A percentile compares a stretch with the other conserved stretches of the same genome.
Conservation (phyloP, 192 early-diverging fungal genomes). For the Spinellus fusiger region DNA sequence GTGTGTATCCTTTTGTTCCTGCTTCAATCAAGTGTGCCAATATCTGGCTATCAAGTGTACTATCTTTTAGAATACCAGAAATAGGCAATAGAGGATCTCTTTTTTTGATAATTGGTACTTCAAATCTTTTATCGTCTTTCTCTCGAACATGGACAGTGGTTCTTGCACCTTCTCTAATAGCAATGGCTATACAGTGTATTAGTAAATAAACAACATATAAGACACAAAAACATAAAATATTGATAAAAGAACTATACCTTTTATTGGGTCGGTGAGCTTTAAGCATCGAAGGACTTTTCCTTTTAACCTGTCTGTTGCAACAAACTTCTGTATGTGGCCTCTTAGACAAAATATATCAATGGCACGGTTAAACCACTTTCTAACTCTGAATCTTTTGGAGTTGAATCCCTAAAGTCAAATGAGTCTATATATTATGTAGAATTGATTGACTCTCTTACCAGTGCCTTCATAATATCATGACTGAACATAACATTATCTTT, state of each 20-base stretch:
- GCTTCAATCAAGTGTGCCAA: neutral
- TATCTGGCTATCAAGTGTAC: neutral
- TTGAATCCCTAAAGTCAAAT: conserved; percentile 10
- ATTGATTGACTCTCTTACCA: neutral
- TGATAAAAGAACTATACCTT: neutral
- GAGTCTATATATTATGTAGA: neutral
- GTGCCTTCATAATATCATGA: conserved; percentile 5
- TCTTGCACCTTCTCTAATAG: too few species aligned
- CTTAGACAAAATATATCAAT: conserved; percentile 1
- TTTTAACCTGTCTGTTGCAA: neutral
- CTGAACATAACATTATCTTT: conserved; percentile 1
- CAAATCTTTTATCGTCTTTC: neutral
- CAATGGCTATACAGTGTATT: neutral
- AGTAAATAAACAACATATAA: neutral
- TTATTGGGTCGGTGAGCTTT: neutral
- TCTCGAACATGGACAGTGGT: neutral
- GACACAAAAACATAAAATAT: neutral
- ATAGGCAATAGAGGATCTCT: neutral
- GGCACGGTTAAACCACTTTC: conserved; percentile 15
- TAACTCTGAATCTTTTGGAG: neutral
- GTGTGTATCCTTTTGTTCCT: neutral
- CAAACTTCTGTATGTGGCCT: conserved; percentile 2
- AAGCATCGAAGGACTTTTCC: neutral
- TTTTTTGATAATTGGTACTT: neutral
- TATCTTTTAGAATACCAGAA: neutral